phyloP scores from a whole-genome alignment of 768 basidiomycete species.

The Boletus patriciae region DNA sequence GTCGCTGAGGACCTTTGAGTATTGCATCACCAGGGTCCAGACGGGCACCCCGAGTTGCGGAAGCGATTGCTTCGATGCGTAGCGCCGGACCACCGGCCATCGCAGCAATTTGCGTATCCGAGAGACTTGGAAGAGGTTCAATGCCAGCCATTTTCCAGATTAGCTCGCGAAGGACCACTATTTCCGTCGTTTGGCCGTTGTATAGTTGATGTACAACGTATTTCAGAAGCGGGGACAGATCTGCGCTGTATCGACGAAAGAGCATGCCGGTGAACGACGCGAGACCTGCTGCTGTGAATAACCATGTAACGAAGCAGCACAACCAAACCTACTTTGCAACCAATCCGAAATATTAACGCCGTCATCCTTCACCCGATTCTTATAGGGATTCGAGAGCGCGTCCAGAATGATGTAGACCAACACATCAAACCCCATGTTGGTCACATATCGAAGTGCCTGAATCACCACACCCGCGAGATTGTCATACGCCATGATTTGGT shows the following conservation, averaged over 20 bases:
- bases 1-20: constrained; percentile 63
- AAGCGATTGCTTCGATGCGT: constrained; percentile 86
- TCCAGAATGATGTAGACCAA: constrained; percentile 86
- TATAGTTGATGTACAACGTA: constrained; percentile 92
- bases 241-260: constrained; percentile 82
- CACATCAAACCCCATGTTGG: constrained; percentile 93
- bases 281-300: constrained; percentile 56
- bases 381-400: constrained; percentile 79
- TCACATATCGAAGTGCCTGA: constrained; percentile 84
- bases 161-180: constrained; percentile 88
- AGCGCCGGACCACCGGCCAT: constrained; percentile 91
- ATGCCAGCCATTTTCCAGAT: constrained; percentile 96
- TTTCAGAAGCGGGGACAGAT: constrained; percentile 78
- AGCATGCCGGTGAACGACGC: constrained; percentile 93
- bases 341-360: constrained; percentile 89
- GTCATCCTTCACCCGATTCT: constrained; percentile 84
- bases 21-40: constrained; percentile 64
- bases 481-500: constrained; percentile 95
- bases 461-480: constrained; percentile 90
- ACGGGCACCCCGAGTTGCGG: constrained; percentile 69
- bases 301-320: constrained; percentile 9
- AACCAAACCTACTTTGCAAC: constrained; percentile 76
- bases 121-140: constrained; percentile 84
- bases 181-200: constrained; percentile 79
- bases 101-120: constrained; percentile 82